Percentiles rank a stretch among this genome's conserved stretches.
Evolutionary conservation across 257 asterid species (phyloP).

Genomic region (Fraxinus americana): DNA sequence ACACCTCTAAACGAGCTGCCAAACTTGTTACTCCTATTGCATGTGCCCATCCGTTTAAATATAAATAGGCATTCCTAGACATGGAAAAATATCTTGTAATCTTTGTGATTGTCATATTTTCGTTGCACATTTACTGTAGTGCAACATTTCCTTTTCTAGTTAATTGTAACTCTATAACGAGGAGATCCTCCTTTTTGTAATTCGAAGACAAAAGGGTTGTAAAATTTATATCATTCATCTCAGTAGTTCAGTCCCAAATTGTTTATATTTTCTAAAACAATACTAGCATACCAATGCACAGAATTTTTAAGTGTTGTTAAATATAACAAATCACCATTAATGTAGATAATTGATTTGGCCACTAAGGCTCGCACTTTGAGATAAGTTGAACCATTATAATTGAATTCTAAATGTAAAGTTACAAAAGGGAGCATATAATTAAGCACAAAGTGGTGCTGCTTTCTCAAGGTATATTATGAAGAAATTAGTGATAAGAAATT

Average conservation of each 20-base stretch:
- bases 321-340: not conserved
- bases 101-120: not conserved
- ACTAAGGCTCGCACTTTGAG: not conserved
- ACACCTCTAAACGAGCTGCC: not conserved
- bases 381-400: slow-evolving; percentile 8
- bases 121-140: not conserved
- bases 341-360: not conserved
- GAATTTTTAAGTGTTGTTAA: not conserved
- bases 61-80: not conserved
- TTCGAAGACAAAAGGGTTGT: too few relatives aligned
- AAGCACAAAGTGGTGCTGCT: not conserved
- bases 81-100: not conserved
- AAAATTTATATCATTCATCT: too few relatives aligned
- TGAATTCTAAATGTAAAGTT: not conserved
- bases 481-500: slow-evolving; percentile 13
- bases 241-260: not conserved
- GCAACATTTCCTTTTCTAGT: not conserved
- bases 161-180: not conserved
- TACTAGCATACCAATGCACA: not conserved
- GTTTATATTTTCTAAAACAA: not conserved
- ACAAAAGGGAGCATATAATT: not conserved
- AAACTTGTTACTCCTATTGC: not conserved
- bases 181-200: not conserved
- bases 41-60: not conserved
- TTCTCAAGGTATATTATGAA: slow-evolving; percentile 1